These are phyloP conservation scores for Talaromyces sp. DNA, from an alignment of 2,329 filamentous ascomycete species.

Conservation along the genomic window DNA sequence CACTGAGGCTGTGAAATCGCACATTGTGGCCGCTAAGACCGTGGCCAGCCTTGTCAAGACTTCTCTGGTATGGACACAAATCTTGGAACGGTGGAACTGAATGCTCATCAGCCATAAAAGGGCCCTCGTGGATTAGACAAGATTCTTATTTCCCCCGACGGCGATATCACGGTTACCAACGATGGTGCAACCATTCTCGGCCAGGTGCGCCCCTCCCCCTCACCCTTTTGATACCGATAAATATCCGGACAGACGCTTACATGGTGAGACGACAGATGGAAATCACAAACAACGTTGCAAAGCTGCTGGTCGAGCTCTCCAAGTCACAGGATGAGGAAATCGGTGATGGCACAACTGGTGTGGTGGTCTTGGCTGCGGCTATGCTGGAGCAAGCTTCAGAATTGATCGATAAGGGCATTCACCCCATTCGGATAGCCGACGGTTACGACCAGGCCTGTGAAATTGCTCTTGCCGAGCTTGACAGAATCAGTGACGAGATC, in stretches of 20 bases:
- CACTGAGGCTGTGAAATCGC: slow-evolving; percentile 95
- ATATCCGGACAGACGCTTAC: slow-evolving; percentile 17
- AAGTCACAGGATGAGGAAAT: slow-evolving; percentile 99
- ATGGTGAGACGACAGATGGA: slow-evolving; percentile 72
- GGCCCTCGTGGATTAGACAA: slow-evolving; percentile 97
- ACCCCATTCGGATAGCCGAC: slow-evolving; percentile 97
- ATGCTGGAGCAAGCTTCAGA: slow-evolving; percentile 95
- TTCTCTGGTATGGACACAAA: slow-evolving; percentile 65
- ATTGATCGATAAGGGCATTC: slow-evolving; percentile 99
- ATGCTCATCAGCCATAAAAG: slow-evolving; percentile 36
- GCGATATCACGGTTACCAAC: slow-evolving; percentile 98
- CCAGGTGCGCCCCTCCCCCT: slow-evolving; percentile 51
- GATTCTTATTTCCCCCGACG: slow-evolving; percentile 97
- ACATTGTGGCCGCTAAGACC: slow-evolving; percentile 94
- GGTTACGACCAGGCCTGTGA: slow-evolving; percentile 98
- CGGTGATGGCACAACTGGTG: slow-evolving; percentile 95
- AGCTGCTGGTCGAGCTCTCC: slow-evolving; percentile 92
- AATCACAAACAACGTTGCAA: slow-evolving; percentile 96
- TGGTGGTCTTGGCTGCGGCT: slow-evolving; percentile 92
- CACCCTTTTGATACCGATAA: slow-evolving; percentile 10
- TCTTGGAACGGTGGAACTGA: not conserved
- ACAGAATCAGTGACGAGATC: slow-evolving; percentile 89
- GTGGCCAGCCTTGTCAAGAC: slow-evolving; percentile 97
- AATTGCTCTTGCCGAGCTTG: slow-evolving; percentile 88
- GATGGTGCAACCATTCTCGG: slow-evolving; percentile 96